These are phyloP conservation scores for Parachaetomium inaequale DNA, from an alignment of 495 filamentous ascomycete genomes.

Conservation along the genomic window DNA sequence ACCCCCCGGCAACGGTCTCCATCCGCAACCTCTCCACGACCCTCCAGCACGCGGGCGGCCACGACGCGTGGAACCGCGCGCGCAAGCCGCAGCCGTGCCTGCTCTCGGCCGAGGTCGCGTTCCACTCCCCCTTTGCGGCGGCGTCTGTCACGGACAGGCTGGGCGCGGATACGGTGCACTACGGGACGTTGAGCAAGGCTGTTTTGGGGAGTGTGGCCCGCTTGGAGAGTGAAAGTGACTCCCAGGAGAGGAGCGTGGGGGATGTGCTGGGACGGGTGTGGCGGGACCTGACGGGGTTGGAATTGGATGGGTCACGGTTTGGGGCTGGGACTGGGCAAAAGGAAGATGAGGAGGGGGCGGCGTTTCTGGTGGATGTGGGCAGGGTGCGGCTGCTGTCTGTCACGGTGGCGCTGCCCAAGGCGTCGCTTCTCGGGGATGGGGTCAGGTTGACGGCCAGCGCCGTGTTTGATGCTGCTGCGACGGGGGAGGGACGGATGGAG, in stretches of 20 bases:
- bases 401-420: slow-evolving; percentile 50
- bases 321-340: not conserved
- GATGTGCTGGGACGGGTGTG: slow-evolving; percentile 12
- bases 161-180: slow-evolving; percentile 56
- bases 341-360: not conserved
- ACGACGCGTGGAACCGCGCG: slow-evolving; percentile 56
- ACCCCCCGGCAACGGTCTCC: slow-evolving; percentile 40
- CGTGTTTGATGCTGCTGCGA: slow-evolving; percentile 26
- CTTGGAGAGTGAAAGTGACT: not conserved
- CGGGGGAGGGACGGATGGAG: slow-evolving; percentile 18
- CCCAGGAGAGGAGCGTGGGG: not conserved
- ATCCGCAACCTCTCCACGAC: slow-evolving; percentile 51
- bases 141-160: slow-evolving; percentile 48
- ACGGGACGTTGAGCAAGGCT: slow-evolving; percentile 55
- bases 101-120: slow-evolving; percentile 48
- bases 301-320: slow-evolving; percentile 6
- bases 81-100: slow-evolving; percentile 50
- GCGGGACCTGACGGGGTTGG: slow-evolving; percentile 7
- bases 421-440: slow-evolving; percentile 47
- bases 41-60: slow-evolving; percentile 35
- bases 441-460: slow-evolving; percentile 42
- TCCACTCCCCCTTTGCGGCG: slow-evolving; percentile 45
- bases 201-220: slow-evolving; percentile 37
- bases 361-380: slow-evolving; percentile 28
- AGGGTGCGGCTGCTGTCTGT: slow-evolving; percentile 39